Conservation (phyloP, 2,329 filamentous ascomycete species). For the Penicillium sp. region DNA sequence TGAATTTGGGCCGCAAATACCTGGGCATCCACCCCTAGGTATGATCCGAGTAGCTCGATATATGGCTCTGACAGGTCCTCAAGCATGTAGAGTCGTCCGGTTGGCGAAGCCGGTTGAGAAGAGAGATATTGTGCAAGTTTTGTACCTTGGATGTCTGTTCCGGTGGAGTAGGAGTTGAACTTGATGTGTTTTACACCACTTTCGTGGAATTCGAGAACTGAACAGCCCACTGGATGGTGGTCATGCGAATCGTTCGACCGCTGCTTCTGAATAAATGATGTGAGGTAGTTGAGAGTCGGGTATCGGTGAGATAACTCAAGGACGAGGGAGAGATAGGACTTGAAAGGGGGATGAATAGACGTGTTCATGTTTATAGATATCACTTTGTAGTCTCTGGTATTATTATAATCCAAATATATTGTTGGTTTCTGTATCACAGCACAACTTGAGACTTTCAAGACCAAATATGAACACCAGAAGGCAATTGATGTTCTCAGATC, state of each 20-base stretch:
- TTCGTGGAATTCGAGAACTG: slow-evolving; percentile 2
- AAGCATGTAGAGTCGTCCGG: background rate
- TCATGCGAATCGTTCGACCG: background rate
- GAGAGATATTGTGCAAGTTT: background rate
- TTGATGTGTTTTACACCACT: background rate
- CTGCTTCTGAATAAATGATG: background rate
- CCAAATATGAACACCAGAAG: too few relatives aligned
- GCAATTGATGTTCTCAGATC: too few relatives aligned
- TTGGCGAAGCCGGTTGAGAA: background rate
- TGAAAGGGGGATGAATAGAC: background rate
- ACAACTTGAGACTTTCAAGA: too few relatives aligned
- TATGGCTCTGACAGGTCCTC: slow-evolving; percentile 2
- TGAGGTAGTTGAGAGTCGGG: background rate
- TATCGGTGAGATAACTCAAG: background rate
- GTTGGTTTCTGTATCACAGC: background rate
- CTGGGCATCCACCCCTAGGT: background rate
- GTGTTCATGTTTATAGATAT: background rate
- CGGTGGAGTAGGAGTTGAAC: background rate
- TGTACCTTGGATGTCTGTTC: background rate
- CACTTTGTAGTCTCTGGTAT: background rate
- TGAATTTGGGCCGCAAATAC: slow-evolving; percentile 1
- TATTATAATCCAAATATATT: too few relatives aligned
- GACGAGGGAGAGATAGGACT: background rate
- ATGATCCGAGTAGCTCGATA: slow-evolving; percentile 1
- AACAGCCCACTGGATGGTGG: background rate